A percentile compares a stretch with the other conserved stretches of the same genome.
Conservation (phyloP, 2,329 filamentous ascomycete genomes). For the Geosmithia putterillii region DNA sequence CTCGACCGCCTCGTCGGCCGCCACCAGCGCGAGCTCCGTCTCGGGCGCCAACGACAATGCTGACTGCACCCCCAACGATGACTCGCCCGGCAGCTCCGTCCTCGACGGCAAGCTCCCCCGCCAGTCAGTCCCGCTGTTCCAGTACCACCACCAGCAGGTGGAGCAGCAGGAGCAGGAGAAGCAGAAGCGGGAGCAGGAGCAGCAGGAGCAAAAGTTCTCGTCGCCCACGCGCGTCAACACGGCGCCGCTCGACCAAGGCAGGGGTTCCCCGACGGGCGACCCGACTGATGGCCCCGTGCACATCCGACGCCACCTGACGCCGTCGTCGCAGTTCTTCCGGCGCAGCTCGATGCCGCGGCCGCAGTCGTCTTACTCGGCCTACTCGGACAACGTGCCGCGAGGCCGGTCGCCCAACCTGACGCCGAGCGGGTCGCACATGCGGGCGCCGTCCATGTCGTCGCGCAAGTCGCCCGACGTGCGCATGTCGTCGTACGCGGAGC, state of each 20-base stretch:
- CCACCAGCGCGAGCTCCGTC: constrained; percentile 44
- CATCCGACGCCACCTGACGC: constrained; percentile 51
- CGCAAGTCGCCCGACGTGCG: constrained; percentile 44
- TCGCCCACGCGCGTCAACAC: constrained; percentile 27
- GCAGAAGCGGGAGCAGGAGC: constrained; percentile 31
- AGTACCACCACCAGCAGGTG: constrained; percentile 47
- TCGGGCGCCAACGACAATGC: constrained; percentile 35
- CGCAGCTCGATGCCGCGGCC: constrained; percentile 55
- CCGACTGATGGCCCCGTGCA: constrained; percentile 34
- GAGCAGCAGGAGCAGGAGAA: constrained; percentile 14
- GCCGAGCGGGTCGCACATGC: constrained; percentile 28
- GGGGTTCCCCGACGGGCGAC: constrained; percentile 37
- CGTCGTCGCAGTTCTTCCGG: constrained; percentile 38
- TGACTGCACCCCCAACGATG: constrained; percentile 29
- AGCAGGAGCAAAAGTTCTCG: constrained; percentile 31
- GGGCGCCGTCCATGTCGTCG: constrained; percentile 34
- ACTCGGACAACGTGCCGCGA: constrained; percentile 54
- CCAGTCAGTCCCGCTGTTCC: constrained; percentile 41
- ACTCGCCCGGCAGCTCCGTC: constrained; percentile 37
- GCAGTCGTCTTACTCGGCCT: constrained; percentile 62
- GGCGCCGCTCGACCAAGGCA: constrained; percentile 27
- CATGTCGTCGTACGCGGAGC: constrained; percentile 42
- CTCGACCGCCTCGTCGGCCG: constrained; percentile 39
- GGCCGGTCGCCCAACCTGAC: constrained; percentile 46
- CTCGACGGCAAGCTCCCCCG: constrained; percentile 28